phyloP scores from a whole-genome alignment of 1,284 basidiomycete genomes.

The Neonothopanus nambi region DNA sequence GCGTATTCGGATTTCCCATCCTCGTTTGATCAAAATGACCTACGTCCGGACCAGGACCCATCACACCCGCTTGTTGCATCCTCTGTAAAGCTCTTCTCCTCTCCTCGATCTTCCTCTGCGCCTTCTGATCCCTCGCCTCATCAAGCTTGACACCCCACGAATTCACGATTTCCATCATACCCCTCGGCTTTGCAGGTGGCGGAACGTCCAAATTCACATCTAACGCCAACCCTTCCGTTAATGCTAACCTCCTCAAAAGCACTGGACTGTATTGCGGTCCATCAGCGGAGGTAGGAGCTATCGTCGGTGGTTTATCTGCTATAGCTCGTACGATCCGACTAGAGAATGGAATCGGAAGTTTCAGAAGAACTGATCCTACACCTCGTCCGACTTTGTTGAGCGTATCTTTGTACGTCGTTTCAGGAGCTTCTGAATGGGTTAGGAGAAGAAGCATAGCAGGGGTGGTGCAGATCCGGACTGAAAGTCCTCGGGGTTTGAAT shows the following conservation, averaged over 20 bases:
- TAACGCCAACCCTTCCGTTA: slow-evolving; percentile 17
- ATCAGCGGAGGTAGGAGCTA: background rate
- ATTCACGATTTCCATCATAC: slow-evolving; percentile 21
- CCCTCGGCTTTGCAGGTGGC: slow-evolving; percentile 20
- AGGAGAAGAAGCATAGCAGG: slow-evolving; percentile 25
- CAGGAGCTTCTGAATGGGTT: background rate
- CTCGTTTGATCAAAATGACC: background rate
- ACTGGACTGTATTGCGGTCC: background rate
- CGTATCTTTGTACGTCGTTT: background rate
- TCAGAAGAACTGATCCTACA: slow-evolving; percentile 19
- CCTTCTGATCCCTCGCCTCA: slow-evolving; percentile 12
- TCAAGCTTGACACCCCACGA: slow-evolving; percentile 21
- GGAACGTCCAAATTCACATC: slow-evolving; percentile 20
- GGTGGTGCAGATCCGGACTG: slow-evolving; percentile 27
- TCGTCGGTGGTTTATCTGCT: slow-evolving; percentile 16
- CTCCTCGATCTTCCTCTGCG: slow-evolving; percentile 18
- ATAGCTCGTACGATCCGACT: slow-evolving; percentile 7
- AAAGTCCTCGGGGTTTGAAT: slow-evolving; percentile 26
- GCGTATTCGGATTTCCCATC: background rate
- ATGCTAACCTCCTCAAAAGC: slow-evolving; percentile 12
- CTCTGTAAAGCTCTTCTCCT: slow-evolving; percentile 10
- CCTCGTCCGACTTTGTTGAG: slow-evolving; percentile 19
- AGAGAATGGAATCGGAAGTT: slow-evolving; percentile 15
- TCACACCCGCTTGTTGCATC: slow-evolving; percentile 8
- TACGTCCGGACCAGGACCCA: background rate